phyloP scores from a whole-genome alignment of 2,329 filamentous ascomycete genomes.

The Colletotrichum eleusines region DNA sequence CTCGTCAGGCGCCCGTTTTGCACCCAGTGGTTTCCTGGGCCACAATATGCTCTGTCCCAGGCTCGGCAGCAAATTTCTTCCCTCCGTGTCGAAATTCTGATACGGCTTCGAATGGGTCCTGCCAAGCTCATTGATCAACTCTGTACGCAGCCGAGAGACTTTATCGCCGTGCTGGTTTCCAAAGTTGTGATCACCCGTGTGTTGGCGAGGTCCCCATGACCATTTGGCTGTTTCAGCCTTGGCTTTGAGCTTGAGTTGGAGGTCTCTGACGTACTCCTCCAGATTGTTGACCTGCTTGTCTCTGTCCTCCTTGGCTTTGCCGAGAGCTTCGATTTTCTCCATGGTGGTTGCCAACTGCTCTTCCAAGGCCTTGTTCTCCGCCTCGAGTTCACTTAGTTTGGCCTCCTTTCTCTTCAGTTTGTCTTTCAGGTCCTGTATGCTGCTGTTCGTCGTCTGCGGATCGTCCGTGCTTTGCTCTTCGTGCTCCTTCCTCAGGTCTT shows the following conservation, averaged over 20 bases:
- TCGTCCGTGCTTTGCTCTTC: not conserved
- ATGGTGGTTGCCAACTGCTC: not conserved
- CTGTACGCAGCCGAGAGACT: constrained; percentile 3
- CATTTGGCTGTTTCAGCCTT: constrained; percentile 17
- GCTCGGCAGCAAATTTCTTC: not conserved
- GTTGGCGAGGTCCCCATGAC: not conserved
- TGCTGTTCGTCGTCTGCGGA: not conserved
- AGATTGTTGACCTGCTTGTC: not conserved
- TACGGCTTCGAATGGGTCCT: not conserved
- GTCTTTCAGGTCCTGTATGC: not conserved
- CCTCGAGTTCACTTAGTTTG: constrained; percentile 9
- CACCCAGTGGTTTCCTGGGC: not conserved
- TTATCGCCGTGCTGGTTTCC: not conserved
- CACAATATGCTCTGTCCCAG: not conserved
- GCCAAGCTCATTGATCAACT: constrained; percentile 12
- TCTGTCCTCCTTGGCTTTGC: not conserved
- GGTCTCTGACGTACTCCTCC: not conserved
- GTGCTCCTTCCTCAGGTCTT: not conserved
- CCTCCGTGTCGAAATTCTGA: not conserved
- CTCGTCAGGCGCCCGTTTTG: not conserved
- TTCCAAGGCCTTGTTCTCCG: constrained; percentile 13
- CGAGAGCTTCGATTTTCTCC: not conserved
- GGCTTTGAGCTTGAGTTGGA: constrained; percentile 21
- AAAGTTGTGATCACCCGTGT: not conserved
- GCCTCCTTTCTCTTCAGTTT: constrained; percentile 6